Conservation (phyloP, 2,329 filamentous ascomycete genomes). For the Ophiostoma tasmaniense region DNA sequence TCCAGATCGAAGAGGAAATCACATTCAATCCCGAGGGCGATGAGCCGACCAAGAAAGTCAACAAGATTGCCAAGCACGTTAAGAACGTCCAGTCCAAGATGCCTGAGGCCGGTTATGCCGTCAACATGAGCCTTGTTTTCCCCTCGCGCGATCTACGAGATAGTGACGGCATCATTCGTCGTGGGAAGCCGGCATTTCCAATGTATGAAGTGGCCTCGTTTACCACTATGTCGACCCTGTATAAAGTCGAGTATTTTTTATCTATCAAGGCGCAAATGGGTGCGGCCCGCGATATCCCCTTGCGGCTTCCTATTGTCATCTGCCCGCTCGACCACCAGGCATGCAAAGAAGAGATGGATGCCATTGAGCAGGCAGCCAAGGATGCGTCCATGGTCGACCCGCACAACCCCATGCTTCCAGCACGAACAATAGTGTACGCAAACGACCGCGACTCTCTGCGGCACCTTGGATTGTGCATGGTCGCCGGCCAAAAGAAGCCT, state of each 20-base stretch:
- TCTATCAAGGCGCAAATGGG: constrained; percentile 74
- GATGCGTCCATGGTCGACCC: constrained; percentile 82
- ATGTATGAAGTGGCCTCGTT: constrained; percentile 84
- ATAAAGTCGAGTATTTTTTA: constrained; percentile 97
- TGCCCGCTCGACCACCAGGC: constrained; percentile 91
- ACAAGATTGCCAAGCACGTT: constrained; percentile 74
- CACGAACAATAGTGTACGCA: constrained; percentile 70
- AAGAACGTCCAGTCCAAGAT: constrained; percentile 75
- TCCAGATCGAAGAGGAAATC: constrained; percentile 92
- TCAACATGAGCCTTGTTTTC: constrained; percentile 84
- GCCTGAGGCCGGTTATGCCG: constrained; percentile 85
- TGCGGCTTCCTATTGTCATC: constrained; percentile 90
- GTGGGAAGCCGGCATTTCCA: constrained; percentile 80
- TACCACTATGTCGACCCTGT: constrained; percentile 85
- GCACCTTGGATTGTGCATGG: constrained; percentile 54
- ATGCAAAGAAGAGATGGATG: constrained; percentile 98
- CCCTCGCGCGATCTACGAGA: constrained; percentile 84
- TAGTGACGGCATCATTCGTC: constrained; percentile 74
- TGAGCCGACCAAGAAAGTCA: constrained; percentile 83
- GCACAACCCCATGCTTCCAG: constrained; percentile 87
- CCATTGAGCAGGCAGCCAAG: constrained; percentile 90
- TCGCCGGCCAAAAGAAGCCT: constrained; percentile 57
- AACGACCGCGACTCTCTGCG: constrained; percentile 59
- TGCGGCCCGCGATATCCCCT: constrained; percentile 75
- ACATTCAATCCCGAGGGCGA: constrained; percentile 98